These are phyloP conservation scores for Yarrowia yakushimensis DNA, from an alignment of 805 yeast genomes.

Conservation along the genomic window DNA sequence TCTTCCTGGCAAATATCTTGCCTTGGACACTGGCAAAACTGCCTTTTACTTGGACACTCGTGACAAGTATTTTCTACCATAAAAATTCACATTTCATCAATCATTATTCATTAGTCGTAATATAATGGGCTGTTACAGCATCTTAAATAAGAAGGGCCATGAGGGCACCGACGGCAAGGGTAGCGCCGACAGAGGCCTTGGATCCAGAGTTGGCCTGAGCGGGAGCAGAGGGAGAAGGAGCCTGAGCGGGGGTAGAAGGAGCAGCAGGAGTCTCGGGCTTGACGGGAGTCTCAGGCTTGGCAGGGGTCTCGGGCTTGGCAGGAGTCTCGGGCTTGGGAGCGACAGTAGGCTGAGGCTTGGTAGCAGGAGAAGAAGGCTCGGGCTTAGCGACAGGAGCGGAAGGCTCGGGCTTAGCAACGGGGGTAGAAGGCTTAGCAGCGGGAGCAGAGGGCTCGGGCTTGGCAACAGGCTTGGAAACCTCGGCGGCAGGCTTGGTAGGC, in stretches of 20 bases:
- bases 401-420: neutral
- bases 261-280: neutral
- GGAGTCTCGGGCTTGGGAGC: neutral
- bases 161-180: neutral
- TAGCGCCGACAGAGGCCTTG: neutral
- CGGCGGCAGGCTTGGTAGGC: neutral
- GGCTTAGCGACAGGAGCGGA: neutral
- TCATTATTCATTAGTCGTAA: slow-evolving; percentile 13
- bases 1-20: too few relatives aligned
- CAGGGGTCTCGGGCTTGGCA: neutral
- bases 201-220: slow-evolving; percentile 19
- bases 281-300: neutral
- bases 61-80: too few relatives aligned
- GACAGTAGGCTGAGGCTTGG: neutral
- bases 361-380: neutral
- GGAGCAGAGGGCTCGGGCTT: neutral
- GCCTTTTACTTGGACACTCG: too few relatives aligned
- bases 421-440: neutral
- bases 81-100: too few relatives aligned
- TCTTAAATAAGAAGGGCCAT: slow-evolving; percentile 8
- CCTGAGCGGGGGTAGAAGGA: neutral
- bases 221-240: neutral
- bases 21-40: too few relatives aligned
- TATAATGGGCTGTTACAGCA: neutral
- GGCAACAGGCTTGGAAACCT: neutral